These are phyloP conservation scores for Teunomyces funiuensis DNA, from an alignment of 805 yeast species.

Conservation along the genomic window DNA sequence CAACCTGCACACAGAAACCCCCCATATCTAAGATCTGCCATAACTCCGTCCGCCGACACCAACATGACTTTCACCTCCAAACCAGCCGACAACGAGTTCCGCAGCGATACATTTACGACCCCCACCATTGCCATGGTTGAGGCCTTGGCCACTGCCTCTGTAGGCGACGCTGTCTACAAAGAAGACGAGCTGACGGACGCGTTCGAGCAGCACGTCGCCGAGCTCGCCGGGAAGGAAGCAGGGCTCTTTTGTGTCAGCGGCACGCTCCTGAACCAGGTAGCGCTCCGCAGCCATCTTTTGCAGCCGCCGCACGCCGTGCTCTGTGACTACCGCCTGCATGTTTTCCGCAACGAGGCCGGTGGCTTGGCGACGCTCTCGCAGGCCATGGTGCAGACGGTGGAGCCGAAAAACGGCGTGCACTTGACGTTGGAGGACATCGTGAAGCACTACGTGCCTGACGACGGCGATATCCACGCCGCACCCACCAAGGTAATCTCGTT, in stretches of 20 bases:
- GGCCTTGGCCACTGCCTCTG: conserved; percentile 46
- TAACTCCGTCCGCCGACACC: background rate
- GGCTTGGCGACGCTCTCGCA: conserved; percentile 87
- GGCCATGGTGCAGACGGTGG: conserved; percentile 86
- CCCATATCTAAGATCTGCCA: no score
- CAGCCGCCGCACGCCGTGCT: conserved; percentile 58
- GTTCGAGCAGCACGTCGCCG: conserved; percentile 35
- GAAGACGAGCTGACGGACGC: conserved; percentile 36
- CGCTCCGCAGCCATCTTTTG: conserved; percentile 34
- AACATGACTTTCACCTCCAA: conserved; percentile 1
- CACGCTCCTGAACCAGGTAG: conserved; percentile 43
- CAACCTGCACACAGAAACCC: no score
- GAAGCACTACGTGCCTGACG: conserved; percentile 40
- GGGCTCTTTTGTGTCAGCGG: conserved; percentile 44
- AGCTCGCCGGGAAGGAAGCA: conserved; percentile 39
- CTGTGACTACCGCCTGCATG: conserved; percentile 85
- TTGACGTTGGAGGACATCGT: conserved; percentile 64
- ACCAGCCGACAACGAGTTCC: conserved; percentile 40
- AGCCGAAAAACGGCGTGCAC: conserved; percentile 72
- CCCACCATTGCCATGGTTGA: conserved; percentile 50
- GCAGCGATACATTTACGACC: conserved; percentile 84
- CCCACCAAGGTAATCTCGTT: conserved; percentile 45
- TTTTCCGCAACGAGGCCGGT: conserved; percentile 83
- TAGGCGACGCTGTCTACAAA: conserved; percentile 44
- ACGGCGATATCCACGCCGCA: conserved; percentile 45